Conservation (phyloP, 2,329 filamentous ascomycete species). For the Botrytis squamosa region DNA sequence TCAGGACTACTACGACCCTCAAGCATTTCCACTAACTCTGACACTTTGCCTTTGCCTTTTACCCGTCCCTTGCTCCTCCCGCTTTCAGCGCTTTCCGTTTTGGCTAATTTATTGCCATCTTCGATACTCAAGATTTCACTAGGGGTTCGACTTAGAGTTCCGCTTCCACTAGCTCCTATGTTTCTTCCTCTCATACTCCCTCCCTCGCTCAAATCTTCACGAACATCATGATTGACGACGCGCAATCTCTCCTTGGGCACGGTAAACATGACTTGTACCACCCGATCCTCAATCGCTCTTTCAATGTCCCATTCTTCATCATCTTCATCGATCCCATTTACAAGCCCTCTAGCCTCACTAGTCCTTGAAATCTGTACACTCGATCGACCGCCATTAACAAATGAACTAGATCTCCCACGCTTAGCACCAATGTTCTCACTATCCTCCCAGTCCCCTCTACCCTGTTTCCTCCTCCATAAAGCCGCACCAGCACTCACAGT, state of each 20-base stretch:
- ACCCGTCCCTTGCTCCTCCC: slow-evolving; percentile 23
- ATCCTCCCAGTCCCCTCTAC: slow-evolving; percentile 52
- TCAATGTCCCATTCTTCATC: slow-evolving; percentile 73
- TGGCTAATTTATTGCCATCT: slow-evolving; percentile 4
- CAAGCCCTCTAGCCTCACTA: background rate
- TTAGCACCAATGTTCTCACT: slow-evolving; percentile 25
- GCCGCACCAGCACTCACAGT: slow-evolving; percentile 49
- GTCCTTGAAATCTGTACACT: slow-evolving; percentile 4
- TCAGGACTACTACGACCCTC: slow-evolving; percentile 25
- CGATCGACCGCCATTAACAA: slow-evolving; percentile 23
- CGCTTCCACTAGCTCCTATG: slow-evolving; percentile 31
- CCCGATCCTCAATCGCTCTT: slow-evolving; percentile 64
- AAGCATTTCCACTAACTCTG: slow-evolving; percentile 35
- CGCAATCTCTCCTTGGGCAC: slow-evolving; percentile 82
- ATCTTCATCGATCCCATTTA: slow-evolving; percentile 31
- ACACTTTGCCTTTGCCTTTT: slow-evolving; percentile 29
- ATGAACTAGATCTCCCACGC: slow-evolving; percentile 28
- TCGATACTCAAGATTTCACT: slow-evolving; percentile 23
- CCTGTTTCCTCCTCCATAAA: slow-evolving; percentile 50
- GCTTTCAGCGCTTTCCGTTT: slow-evolving; percentile 16
- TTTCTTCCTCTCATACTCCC: slow-evolving; percentile 37
- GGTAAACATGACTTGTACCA: slow-evolving; percentile 88
- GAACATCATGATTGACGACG: slow-evolving; percentile 81
- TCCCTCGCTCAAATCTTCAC: slow-evolving; percentile 45
- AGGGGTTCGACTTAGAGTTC: slow-evolving; percentile 1